Evolutionary conservation across 805 yeast genomes (phyloP).

Genomic region (Pichia nakasei): DNA sequence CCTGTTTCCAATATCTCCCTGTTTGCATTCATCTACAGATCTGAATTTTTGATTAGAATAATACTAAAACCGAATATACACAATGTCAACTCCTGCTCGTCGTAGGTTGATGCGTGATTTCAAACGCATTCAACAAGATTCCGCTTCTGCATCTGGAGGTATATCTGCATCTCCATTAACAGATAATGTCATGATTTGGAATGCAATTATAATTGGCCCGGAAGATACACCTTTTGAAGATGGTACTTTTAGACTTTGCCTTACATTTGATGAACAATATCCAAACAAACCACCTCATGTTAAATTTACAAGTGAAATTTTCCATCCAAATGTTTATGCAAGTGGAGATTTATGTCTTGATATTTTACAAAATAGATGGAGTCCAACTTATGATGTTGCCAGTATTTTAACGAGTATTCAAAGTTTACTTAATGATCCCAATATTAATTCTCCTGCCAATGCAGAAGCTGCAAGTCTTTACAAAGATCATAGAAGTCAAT

Average conservation of each 20-base stretch:
- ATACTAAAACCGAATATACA: no score
- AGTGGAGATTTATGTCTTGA: conserved; percentile 93
- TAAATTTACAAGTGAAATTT: conserved; percentile 87
- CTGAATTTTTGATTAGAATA: no score
- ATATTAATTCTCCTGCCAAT: conserved; percentile 93
- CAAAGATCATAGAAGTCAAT: conserved; percentile 91
- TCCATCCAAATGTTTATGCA: conserved; percentile 96
- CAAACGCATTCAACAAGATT: conserved; percentile 96
- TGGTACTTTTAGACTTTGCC: conserved; percentile 80
- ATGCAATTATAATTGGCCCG: conserved; percentile 96
- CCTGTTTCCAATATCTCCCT: no score
- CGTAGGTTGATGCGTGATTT: conserved; percentile 98
- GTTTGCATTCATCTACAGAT: no score
- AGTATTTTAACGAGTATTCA: conserved; percentile 91
- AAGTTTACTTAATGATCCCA: conserved; percentile 88
- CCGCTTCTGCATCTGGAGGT: conserved; percentile 67
- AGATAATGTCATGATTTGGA: conserved; percentile 96
- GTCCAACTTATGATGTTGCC: conserved; percentile 96
- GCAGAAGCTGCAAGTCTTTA: conserved; percentile 95
- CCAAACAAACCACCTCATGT: conserved; percentile 96
- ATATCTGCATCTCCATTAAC: conserved; percentile 96
- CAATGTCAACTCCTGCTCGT: conserved; percentile 97
- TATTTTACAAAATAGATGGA: conserved; percentile 94
- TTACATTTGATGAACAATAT: conserved; percentile 93
- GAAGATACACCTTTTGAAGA: conserved; percentile 97